Evolutionary conservation across 768 basidiomycete species (phyloP), one percentile per base, ranked within the genome.

Genomic region (Naganishia onofrii): DNA sequence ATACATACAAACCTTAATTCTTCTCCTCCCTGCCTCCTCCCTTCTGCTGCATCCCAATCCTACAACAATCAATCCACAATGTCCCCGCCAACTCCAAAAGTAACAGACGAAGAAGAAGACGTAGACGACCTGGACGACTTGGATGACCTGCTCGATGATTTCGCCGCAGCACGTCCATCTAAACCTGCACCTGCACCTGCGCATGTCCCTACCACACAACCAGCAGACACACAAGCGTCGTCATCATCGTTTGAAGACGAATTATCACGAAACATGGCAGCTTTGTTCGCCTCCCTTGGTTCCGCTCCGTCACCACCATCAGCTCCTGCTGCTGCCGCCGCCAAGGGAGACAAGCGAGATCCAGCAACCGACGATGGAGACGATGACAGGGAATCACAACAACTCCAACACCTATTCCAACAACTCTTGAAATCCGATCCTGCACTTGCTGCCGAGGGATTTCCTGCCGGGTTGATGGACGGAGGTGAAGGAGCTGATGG

Each of bases 61-160:
- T 36, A 36, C 48, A 46, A 26, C n/a, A 26, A 51, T 7, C 23
- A 51, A 21, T 4, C 13, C n/a, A 51, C 7, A 17, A 21, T 26
- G n/a, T 26, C 48, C 21, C 48, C 48, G 5, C 48, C 48, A 26
- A 17, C 15, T 3, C 48, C 48, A 51, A 51, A n/a, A 6, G 48
- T 12, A 4, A 51, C 23, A 26, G 7, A 21, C 48, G 48, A 21
- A 26, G 60, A 63, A 12, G 58, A 69, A 57, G 68, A 69, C 57
- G 29, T 69, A 23, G 68, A 69, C 58, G 68, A 69, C 68, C 26
- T 69, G 9, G 68, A 69, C 51, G 68, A 69, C 68, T 36, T 69
- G 0, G 68, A 69, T 26, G 68, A 63, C 48, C 60, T 69, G 42
- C 68, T 69, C n/a, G 68, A 69, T 42, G 68, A 69, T 32, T 69